Evolutionary conservation across 768 basidiomycete species (phyloP).

Genomic region (Boletus tylopilopsis): DNA sequence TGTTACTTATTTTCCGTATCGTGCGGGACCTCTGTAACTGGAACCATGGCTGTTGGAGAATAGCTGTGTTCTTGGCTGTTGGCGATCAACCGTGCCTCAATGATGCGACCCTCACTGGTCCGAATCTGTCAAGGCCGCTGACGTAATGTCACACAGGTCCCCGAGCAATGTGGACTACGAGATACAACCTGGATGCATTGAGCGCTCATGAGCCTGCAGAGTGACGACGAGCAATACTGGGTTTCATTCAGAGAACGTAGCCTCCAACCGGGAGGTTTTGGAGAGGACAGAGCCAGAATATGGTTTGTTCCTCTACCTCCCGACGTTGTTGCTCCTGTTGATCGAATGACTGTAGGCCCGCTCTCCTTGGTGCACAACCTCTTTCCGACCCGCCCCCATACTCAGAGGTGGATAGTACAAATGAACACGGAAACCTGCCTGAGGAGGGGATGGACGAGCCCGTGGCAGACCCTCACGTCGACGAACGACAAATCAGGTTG

Average conservation of each 20-base stretch:
- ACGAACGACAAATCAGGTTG: constrained; percentile 83
- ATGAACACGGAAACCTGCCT: constrained; percentile 1
- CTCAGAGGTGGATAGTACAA: constrained; percentile 19
- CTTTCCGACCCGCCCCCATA: constrained; percentile 32
- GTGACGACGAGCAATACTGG: constrained; percentile 40
- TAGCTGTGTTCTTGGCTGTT: too few species aligned
- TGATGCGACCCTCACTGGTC: neutral
- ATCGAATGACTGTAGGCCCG: constrained; percentile 19
- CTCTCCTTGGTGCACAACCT: constrained; percentile 37
- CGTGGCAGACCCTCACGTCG: constrained; percentile 45
- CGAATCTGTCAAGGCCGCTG: constrained; percentile 13
- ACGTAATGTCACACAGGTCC: constrained; percentile 15
- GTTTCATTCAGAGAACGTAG: constrained; percentile 42
- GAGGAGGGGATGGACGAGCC: neutral
- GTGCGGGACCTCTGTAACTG: too few species aligned
- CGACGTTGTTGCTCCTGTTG: constrained; percentile 18
- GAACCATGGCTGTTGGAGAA: too few species aligned
- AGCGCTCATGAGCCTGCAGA: constrained; percentile 21
- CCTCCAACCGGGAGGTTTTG: constrained; percentile 61
- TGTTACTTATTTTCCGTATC: too few species aligned
- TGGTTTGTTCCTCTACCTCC: constrained; percentile 43
- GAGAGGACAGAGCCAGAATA: constrained; percentile 46
- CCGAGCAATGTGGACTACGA: neutral
- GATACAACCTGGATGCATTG: constrained; percentile 6
- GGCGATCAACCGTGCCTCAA: neutral